Evolutionary conservation across 805 yeast species (phyloP), one percentile per base, ranked within the genome.

Genomic region (Saturnispora mendoncae): DNA sequence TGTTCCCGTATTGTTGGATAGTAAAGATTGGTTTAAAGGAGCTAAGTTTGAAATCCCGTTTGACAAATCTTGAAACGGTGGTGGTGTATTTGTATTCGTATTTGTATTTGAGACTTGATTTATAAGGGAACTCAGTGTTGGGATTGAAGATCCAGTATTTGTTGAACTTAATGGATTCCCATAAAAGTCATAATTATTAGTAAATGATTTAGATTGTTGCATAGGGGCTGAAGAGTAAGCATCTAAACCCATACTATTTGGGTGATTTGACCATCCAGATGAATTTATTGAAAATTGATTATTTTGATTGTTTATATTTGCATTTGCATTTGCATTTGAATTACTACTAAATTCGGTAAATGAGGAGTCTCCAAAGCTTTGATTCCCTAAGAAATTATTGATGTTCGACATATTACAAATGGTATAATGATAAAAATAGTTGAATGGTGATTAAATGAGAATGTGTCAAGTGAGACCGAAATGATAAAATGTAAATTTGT

Each of bases 171-270:
- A 23, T 10, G 18, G 34, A 33, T 24, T 14, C 14, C 30, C 24
- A 23, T 33, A 28, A 14, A 38, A 24, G 18, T 42, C 42, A 20
- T 32, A 34, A 12, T 15, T 27, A 6, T 23, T 23, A 6, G 26
- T 23, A 23, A 41, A 41, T 15, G 50, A 46, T 17, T 27, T 37
- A 19, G 44, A 33, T 7, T 33, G 39, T 24, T 42, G 42, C 42
- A 42, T 42, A 14, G 41, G 10, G 3, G 39, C 20, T 13, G 27
- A 20, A 4, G 39, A 37, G n/a, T 37, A 37, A 23, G 28, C 39
- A 34, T 17, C 38, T 26, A 25, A 24, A 32, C 26, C 36, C 25
- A 31, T n/a, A n/a, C 26, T 12, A 15, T 38, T 23, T 23, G 26
- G 33, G n/a, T 38, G 9, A 9, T 38, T 14, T 23, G n/a, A n/a